Evolutionary conservation across 352 stramenopile species (phyloP).

Genomic region (Paralagenidium karlingii): DNA sequence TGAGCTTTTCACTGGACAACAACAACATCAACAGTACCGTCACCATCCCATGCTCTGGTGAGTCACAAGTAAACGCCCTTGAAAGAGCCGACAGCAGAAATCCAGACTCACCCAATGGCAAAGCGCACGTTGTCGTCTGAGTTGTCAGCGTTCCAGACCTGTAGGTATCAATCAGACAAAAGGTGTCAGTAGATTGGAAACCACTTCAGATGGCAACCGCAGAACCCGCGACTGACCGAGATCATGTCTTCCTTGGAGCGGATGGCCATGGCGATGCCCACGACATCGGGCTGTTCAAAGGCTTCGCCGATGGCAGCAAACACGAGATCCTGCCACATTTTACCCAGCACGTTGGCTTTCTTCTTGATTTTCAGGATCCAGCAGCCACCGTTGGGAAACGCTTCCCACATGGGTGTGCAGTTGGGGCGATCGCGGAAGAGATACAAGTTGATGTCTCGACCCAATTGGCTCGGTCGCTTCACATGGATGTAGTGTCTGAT

Average conservation of each 20-base stretch:
- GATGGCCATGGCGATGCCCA: constrained; percentile 88
- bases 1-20: constrained; percentile 81
- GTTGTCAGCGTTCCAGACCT: constrained; percentile 90
- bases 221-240: too few species aligned
- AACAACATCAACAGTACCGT: constrained; percentile 2
- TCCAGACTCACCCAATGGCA: constrained; percentile 47
- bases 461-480: constrained; percentile 86
- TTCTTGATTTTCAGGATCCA: constrained; percentile 95
- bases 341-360: constrained; percentile 87
- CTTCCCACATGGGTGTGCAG: constrained; percentile 85
- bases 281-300: constrained; percentile 86
- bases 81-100: not conserved
- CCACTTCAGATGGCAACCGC: too few species aligned
- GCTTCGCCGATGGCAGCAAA: constrained; percentile 86
- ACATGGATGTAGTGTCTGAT: constrained; percentile 86
- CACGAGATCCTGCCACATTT: constrained; percentile 92
- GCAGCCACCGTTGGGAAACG: constrained; percentile 87
- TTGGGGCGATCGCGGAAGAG: constrained; percentile 85
- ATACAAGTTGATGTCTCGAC: constrained; percentile 88
- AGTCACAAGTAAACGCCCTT: too few species aligned
- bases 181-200: not conserved
- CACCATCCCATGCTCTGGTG: not conserved
- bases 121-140: constrained; percentile 77
- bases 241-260: constrained; percentile 91
- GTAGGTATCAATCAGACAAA: not conserved